Base-by-base conservation (phyloP, 148 eudicot species). In the Chenopodium album region DNA sequence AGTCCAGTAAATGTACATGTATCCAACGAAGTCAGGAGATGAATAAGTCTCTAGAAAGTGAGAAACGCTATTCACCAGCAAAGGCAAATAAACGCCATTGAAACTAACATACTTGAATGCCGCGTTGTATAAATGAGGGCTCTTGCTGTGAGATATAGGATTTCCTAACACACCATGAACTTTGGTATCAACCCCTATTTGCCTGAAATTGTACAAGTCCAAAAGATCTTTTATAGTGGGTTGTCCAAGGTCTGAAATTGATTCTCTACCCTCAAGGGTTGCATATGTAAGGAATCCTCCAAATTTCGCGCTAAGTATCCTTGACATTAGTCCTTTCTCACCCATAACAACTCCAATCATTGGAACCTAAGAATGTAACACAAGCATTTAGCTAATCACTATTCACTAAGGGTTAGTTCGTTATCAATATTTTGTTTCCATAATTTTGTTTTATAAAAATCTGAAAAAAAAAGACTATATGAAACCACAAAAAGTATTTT, bases 281-380 rank as follows among this genome's bases (percentile, higher is more conserved):
- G 92, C 98, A 87, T 91, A 94, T 48, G 98, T 94, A 56, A 94
- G 93, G 85, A 84, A 94, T 75, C 97, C 98, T 74, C 97, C 98
- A 84, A 91, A 94, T 80, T 94, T 94, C 47, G 98, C 90, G 75
- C 94, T 87, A 79, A 94, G 97, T 82, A 94, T 62, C 74, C 98
- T 84, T 32, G 98, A 87, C 84, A 94, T 91, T 67, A 92, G 73
- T 76, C 97, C 98, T 82, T 83, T 89, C 81, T 92, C 98, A 32
- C 97, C 92, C 98, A 94, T 94, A 28, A 89, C 98, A 86, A 94
- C 81, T 78, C 92, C 97, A 31, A 94, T 94, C 11, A 91, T 87
- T 67, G 98, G 98, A 73, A 92, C 89, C 98, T 94, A 86, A 68
- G 87, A 66, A 31, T 23, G 37, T 68, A 7, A 5, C n/a, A 50